A percentile compares a stretch with the other conserved stretches of the same genome.
phyloP scores from a whole-genome alignment of 371 early-diverging fungal genomes.

The Mucor ambiguus region DNA sequence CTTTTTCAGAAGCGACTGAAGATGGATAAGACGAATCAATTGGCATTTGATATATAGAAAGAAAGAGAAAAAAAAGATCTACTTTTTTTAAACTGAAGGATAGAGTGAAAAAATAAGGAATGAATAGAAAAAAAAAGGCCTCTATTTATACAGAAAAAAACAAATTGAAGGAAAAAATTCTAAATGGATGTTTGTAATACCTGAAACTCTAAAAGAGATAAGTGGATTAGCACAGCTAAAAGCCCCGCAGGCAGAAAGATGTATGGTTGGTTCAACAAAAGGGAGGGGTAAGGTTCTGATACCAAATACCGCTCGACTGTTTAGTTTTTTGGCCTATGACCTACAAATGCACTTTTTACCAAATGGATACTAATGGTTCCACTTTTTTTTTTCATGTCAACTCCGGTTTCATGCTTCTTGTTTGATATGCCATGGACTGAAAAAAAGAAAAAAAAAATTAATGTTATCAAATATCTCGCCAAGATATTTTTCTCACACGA shows the following conservation, averaged over 20 bases:
- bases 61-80: not conserved
- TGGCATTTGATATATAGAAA: not conserved
- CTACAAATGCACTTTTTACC: slow-evolving; percentile 3
- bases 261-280: slow-evolving; percentile 1
- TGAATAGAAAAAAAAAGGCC: not conserved
- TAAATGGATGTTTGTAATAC: slow-evolving; percentile 6
- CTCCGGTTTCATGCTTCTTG: not conserved
- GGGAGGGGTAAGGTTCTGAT: not conserved
- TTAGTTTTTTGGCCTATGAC: slow-evolving; percentile 6
- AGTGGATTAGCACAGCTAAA: slow-evolving; percentile 1
- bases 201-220: slow-evolving; percentile 4
- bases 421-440: not conserved
- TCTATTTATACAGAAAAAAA: not conserved
- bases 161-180: slow-evolving; percentile 3
- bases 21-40: not conserved
- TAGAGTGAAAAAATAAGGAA: not conserved
- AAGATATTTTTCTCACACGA: slow-evolving; percentile 5
- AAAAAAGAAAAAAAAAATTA: not conserved
- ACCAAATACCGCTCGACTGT: slow-evolving; percentile 7
- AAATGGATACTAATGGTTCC: slow-evolving; percentile 3
- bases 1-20: slow-evolving; percentile 12
- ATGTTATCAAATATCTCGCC: too few species aligned
- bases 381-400: slow-evolving; percentile 1
- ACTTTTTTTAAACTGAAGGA: not conserved
- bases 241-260: not conserved